A percentile compares a stretch with the other conserved stretches of the same genome.
These are phyloP conservation scores for Exobasidium rhododendri DNA, from an alignment of 1,284 basidiomycete species.

Conservation along the genomic window DNA sequence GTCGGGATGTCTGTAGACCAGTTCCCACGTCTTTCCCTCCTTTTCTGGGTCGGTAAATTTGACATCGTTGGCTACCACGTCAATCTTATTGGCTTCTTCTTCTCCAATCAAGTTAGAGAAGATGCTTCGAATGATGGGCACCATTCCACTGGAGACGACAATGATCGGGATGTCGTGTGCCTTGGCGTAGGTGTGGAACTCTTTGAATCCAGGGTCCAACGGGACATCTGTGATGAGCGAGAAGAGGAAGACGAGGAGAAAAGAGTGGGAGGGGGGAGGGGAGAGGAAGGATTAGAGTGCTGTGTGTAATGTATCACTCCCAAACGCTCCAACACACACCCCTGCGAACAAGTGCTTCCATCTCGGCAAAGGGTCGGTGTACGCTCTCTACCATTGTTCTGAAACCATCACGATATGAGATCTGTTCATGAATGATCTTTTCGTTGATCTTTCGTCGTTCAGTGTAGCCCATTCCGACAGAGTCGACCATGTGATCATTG, in stretches of 20 bases:
- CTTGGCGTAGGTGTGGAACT: constrained; percentile 52
- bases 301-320: too few species aligned
- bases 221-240: constrained; percentile 29
- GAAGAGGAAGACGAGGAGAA: not conserved
- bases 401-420: constrained; percentile 53
- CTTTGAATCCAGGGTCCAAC: constrained; percentile 55
- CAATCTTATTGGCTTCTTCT: constrained; percentile 51
- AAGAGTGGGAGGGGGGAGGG: too few species aligned
- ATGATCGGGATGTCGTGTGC: constrained; percentile 51
- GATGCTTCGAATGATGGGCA: constrained; percentile 51
- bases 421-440: constrained; percentile 47
- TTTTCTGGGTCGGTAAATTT: constrained; percentile 51
- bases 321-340: too few species aligned
- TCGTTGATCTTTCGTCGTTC: constrained; percentile 54
- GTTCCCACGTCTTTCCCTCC: constrained; percentile 49
- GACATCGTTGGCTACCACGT: constrained; percentile 53
- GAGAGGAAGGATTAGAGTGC: too few species aligned
- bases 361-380: constrained; percentile 46
- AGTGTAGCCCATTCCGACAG: constrained; percentile 51
- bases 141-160: constrained; percentile 53
- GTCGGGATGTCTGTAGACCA: constrained; percentile 53
- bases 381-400: constrained; percentile 51
- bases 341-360: constrained; percentile 49
- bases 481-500: constrained; percentile 55
- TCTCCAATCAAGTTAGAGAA: constrained; percentile 53